Conservation (phyloP, 441 rosid species). For the Pelargonium cotyledonis region DNA sequence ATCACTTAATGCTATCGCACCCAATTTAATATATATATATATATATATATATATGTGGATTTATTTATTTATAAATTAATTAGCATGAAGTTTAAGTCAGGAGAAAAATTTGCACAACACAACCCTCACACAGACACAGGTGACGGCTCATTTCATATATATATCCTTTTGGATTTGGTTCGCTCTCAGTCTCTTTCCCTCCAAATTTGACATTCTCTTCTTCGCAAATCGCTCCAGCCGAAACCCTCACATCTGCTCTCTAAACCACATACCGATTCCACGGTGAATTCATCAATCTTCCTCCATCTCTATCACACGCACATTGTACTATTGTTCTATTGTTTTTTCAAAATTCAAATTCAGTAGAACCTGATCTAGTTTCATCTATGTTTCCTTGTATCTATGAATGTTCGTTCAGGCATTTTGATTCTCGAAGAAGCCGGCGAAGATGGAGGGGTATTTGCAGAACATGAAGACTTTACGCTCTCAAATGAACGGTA, state of each 20-base stretch:
- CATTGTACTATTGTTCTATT: not conserved
- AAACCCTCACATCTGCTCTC: not conserved
- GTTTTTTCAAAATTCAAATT: not conserved
- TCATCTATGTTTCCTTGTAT: conserved; percentile 5
- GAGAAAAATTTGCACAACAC: too few relatives aligned
- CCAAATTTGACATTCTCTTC: not conserved
- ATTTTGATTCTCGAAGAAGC: conserved; percentile 14
- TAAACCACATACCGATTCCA: not conserved
- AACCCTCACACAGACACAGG: too few relatives aligned
- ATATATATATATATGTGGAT: too few relatives aligned
- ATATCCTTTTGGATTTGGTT: not conserved
- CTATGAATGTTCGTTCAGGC: conserved; percentile 7
- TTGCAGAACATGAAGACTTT: conserved; percentile 57
- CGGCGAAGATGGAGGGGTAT: conserved; percentile 58
- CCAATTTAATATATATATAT: too few relatives aligned
- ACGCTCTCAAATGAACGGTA: conserved; percentile 74
- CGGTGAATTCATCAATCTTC: not conserved
- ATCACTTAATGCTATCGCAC: too few relatives aligned
- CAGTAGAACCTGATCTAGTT: not conserved
- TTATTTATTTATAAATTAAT: too few relatives aligned
- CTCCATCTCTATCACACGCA: not conserved
- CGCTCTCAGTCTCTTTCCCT: not conserved
- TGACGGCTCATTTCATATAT: too few relatives aligned
- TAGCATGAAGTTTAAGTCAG: too few relatives aligned
- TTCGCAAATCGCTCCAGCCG: conserved; percentile 2